A percentile compares a stretch with the other conserved stretches of the same genome.
These are phyloP conservation scores for Huntiella decipiens DNA, from an alignment of 2,329 filamentous ascomycete species.

Conservation along the genomic window DNA sequence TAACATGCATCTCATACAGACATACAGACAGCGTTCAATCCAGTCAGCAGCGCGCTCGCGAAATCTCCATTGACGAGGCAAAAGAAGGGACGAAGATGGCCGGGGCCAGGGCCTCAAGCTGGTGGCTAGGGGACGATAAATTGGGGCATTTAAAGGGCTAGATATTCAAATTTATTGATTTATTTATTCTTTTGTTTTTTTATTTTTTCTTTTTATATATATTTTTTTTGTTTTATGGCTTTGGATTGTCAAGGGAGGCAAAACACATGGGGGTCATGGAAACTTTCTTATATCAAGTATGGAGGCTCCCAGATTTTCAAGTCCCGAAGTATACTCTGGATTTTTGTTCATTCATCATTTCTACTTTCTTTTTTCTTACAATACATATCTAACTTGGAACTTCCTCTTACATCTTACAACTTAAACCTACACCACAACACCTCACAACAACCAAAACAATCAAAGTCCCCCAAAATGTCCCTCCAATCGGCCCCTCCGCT, in stretches of 20 bases:
- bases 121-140: no score
- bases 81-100: no score
- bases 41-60: no score
- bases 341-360: not conserved
- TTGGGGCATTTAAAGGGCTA: no score
- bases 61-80: no score
- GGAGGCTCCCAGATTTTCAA: no score
- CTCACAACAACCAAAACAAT: not conserved
- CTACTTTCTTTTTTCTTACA: not conserved
- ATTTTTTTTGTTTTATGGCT: not conserved
- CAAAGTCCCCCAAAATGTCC: slow-evolving; percentile 7
- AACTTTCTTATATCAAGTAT: no score
- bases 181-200: not conserved
- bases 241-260: not conserved
- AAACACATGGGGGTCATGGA: no score
- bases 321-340: not conserved
- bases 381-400: not conserved
- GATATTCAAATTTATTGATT: slow-evolving; percentile 1
- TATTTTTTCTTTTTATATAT: slow-evolving; percentile 1
- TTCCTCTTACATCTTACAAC: not conserved
- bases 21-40: no score
- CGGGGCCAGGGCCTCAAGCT: no score
- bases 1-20: no score
- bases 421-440: not conserved
- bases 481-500: slow-evolving; percentile 1